These are phyloP conservation scores for Mesostigma viride DNA, from an alignment of 139 green algal species.

Conservation along the genomic window DNA sequence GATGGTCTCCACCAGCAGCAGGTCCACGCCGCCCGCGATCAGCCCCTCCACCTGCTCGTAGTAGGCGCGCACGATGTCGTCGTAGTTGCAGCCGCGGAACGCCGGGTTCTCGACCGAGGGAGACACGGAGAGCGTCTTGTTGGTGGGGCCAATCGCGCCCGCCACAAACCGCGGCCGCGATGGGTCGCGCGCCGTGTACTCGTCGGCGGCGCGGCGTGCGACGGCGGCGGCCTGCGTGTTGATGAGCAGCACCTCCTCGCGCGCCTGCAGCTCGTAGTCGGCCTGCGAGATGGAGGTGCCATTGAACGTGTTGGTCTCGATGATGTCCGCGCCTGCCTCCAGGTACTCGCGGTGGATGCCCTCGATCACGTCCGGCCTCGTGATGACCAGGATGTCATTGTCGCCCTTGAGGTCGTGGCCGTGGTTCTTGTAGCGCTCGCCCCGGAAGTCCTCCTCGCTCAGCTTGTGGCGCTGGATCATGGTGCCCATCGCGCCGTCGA, in stretches of 20 bases:
- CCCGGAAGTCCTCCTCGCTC: conserved; percentile 77
- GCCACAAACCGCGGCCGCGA: conserved; percentile 75
- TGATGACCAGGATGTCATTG: conserved; percentile 94
- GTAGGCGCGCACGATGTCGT: conserved; percentile 34
- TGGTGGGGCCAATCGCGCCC: conserved; percentile 89
- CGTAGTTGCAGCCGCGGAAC: conserved; percentile 31
- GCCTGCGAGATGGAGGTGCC: conserved; percentile 79
- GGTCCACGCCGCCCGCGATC: conserved; percentile 26
- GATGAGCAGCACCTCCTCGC: conserved; percentile 80
- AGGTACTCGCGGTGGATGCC: conserved; percentile 88
- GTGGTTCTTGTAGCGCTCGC: conserved; percentile 55
- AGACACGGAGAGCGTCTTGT: conserved; percentile 79
- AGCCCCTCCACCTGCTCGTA: conserved; percentile 26
- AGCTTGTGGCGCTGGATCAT: conserved; percentile 76
- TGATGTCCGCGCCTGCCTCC: conserved; percentile 84
- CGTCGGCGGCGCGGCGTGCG: conserved; percentile 45
- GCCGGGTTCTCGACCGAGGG: conserved; percentile 37
- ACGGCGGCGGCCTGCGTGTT: conserved; percentile 75
- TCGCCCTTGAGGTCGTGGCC: conserved; percentile 89
- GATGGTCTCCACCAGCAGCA: conserved; percentile 38
- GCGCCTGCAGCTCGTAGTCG: conserved; percentile 81
- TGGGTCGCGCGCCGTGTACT: conserved; percentile 41
- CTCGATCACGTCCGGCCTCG: conserved; percentile 79
- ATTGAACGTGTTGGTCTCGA: conserved; percentile 99
- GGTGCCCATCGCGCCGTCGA: conserved; percentile 96